A percentile compares a stretch with the other conserved stretches of the same genome.
These are phyloP conservation scores for Pisolithus sp. DNA, from an alignment of 768 basidiomycete genomes.

Conservation along the genomic window DNA sequence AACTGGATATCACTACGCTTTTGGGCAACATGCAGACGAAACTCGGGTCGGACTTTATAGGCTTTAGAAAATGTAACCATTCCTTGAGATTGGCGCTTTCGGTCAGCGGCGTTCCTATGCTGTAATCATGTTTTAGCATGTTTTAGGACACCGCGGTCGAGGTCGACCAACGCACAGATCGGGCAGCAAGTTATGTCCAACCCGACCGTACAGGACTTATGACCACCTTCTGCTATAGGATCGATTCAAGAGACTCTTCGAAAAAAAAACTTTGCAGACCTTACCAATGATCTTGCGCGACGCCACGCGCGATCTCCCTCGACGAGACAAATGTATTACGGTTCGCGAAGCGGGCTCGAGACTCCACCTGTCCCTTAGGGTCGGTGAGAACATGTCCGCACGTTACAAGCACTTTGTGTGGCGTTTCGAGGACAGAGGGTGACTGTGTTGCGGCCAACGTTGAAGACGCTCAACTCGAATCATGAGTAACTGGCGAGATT, in stretches of 20 bases:
- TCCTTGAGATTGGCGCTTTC: constrained; percentile 60
- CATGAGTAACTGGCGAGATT: no score
- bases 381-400: constrained; percentile 56
- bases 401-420: constrained; percentile 51
- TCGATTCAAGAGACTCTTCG: constrained; percentile 77
- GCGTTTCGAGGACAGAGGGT: constrained; percentile 57
- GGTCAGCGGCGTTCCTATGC: no score
- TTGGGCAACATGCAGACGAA: constrained; percentile 96
- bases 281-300: constrained; percentile 72
- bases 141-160: constrained; percentile 55
- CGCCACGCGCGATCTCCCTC: constrained; percentile 58
- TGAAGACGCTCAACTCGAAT: constrained; percentile 46
- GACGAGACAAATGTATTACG: constrained; percentile 47
- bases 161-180: constrained; percentile 84
- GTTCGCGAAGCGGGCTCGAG: constrained; percentile 40
- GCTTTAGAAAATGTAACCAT: constrained; percentile 77
- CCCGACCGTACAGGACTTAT: constrained; percentile 1
- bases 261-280: constrained; percentile 66
- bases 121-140: constrained; percentile 7
- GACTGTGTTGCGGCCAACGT: constrained; percentile 85
- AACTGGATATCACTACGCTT: constrained; percentile 79
- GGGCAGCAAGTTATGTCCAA: constrained; percentile 53
- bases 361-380: constrained; percentile 22
- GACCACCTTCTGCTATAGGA: constrained; percentile 39
- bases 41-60: no score